These are phyloP conservation scores for Myriosclerotinia curreyana DNA, from an alignment of 2,329 filamentous ascomycete species.

Conservation along the genomic window DNA sequence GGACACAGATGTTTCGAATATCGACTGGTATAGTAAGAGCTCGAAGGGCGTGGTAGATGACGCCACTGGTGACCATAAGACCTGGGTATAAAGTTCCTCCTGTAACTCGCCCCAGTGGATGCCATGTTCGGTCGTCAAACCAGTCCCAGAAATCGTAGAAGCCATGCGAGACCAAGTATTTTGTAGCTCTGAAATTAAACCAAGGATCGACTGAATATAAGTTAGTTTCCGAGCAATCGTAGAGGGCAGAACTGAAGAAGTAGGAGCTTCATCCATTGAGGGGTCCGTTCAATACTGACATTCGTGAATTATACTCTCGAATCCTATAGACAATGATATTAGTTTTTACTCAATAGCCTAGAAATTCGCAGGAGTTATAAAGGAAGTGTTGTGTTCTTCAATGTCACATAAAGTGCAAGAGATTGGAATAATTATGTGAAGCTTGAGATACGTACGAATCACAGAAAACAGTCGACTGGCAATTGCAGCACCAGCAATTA, in stretches of 20 bases:
- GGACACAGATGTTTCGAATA: constrained; percentile 97
- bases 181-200: constrained; percentile 99
- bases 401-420: constrained; percentile 1
- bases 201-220: constrained; percentile 81
- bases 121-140: constrained; percentile 99
- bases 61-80: constrained; percentile 97
- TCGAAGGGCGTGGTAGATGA: constrained; percentile 91
- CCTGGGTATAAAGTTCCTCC: constrained; percentile 98
- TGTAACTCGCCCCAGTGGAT: constrained; percentile 95
- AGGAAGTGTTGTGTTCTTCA: not conserved
- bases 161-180: constrained; percentile 93
- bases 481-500: constrained; percentile 89
- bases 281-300: constrained; percentile 61
- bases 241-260: constrained; percentile 31
- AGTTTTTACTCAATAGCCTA: constrained; percentile 28
- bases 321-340: constrained; percentile 55
- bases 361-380: not conserved
- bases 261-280: constrained; percentile 22
- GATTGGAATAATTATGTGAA: constrained; percentile 12
- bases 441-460: constrained; percentile 67
- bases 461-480: constrained; percentile 96
- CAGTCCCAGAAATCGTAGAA: constrained; percentile 99
- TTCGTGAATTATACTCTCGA: constrained; percentile 99
- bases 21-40: constrained; percentile 89
- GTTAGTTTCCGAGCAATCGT: constrained; percentile 35